Evolutionary conservation across 257 asterid genomes (phyloP), one percentile per base, ranked within the genome.

Genomic region (Penstemon eatonii): DNA sequence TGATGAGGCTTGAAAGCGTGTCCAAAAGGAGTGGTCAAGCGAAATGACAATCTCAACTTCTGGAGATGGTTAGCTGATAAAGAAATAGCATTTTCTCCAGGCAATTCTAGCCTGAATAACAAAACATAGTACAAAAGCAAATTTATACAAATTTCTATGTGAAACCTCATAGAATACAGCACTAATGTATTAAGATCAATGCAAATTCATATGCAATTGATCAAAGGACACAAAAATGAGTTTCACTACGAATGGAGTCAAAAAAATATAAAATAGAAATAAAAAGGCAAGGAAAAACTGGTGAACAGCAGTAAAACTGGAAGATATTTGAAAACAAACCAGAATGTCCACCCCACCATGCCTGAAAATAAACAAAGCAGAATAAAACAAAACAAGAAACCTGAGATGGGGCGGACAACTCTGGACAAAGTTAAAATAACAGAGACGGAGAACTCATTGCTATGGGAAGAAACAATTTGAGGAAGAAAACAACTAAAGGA

Each of bases 51-150:
- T 62, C 76, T 79, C 76, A 93, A 75, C 84, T 90, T 90, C 88
- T 93, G 99, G 65, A 93, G 96, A 73, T 93, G 99, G 81, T 90
- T 93, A 68, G 99, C 99, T 72, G 87, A 87, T 77, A 93, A 73
- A 66, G 92, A 67, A 75, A 88, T 73, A 54, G 59, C 69, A 65
- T 79, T 84, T 46, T 81, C 76, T 25, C 88, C 88, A 25, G 84
- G 81, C 67, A 93, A 78, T 43, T 76, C 82, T 71, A 90, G 77
- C 83, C 97, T 93, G 91, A 73, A 65, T 65, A 41, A 58, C 59
- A 66, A 19, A 36, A 54, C 5, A 79, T 55, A 59, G 58, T 33
- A 40, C 33, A 49, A 66, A 66, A 66, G 66, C 59, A 67, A 60
- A 41, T 57, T 33, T 60, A 39, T 11, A 44, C 42, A 1, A 25